A percentile compares a stretch with the other conserved stretches of the same genome.
Evolutionary conservation across 2,329 filamentous ascomycete species (phyloP).

Genomic region (Sporothrix protearum): DNA sequence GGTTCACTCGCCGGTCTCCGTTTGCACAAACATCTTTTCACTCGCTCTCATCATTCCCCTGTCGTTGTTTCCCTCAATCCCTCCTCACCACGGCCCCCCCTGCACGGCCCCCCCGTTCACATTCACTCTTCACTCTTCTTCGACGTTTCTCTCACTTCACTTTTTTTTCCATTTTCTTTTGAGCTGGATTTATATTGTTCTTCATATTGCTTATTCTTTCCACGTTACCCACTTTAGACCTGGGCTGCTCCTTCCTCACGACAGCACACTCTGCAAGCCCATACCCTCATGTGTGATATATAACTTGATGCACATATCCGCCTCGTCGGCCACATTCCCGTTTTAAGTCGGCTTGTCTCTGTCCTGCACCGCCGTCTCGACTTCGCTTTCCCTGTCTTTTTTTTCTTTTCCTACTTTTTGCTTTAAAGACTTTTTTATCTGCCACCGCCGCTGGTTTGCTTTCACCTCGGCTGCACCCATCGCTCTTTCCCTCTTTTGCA

Average conservation of each 20-base stretch:
- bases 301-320: conserved; percentile 7
- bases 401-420: conserved; percentile 31
- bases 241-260: neutral
- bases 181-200: neutral
- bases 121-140: conserved; percentile 4
- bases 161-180: too few species aligned
- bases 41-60: neutral
- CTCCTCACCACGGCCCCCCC: neutral
- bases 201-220: neutral
- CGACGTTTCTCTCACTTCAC: neutral
- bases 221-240: neutral
- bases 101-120: neutral
- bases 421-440: conserved; percentile 21
- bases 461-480: neutral
- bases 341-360: conserved; percentile 3
- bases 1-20: neutral
- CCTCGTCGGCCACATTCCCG: conserved; percentile 8
- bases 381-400: neutral
- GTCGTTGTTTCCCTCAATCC: neutral
- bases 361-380: neutral
- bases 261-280: neutral
- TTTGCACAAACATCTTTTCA: neutral
- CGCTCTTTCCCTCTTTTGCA: neutral
- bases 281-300: conserved; percentile 11
- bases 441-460: conserved; percentile 30